A percentile compares a stretch with the other conserved stretches of the same genome.
phyloP scores from a whole-genome alignment of 352 stramenopile species.

The Phytophthora pini region DNA sequence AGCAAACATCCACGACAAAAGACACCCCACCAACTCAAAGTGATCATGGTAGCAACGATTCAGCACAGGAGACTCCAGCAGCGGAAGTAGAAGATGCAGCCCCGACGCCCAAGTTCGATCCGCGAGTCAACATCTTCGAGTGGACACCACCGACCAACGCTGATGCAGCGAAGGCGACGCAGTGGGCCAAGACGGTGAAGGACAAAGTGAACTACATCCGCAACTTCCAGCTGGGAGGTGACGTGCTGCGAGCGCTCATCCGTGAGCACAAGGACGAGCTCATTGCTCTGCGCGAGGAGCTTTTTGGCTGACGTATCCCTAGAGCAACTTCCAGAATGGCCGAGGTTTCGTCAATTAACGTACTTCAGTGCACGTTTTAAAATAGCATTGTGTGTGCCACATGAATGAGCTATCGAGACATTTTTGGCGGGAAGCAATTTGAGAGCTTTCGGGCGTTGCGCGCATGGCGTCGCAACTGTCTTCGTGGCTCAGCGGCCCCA shows the following conservation, averaged over 20 bases:
- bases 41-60: not conserved
- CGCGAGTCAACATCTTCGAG: constrained; percentile 68
- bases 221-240: constrained; percentile 65
- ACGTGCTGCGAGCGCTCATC: constrained; percentile 65
- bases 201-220: constrained; percentile 56
- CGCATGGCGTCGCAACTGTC: constrained; percentile 45
- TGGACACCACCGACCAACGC: constrained; percentile 42
- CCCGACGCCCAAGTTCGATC: constrained; percentile 30
- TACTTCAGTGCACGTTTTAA: constrained; percentile 4
- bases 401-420: not conserved
- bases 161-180: constrained; percentile 15
- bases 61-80: not conserved
- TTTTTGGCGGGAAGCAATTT: constrained; percentile 31
- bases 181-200: constrained; percentile 54
- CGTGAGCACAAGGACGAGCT: constrained; percentile 66
- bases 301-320: constrained; percentile 44
- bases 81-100: constrained; percentile 1
- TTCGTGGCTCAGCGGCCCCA: constrained; percentile 45
- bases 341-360: too few species aligned
- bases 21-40: not conserved
- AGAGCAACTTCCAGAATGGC: not conserved
- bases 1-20: not conserved
- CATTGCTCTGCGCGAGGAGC: constrained; percentile 51
- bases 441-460: constrained; percentile 7
- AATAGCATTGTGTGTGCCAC: not conserved